Evolutionary conservation across 768 basidiomycete genomes (phyloP).

Genomic region (Trametes sanguinea): DNA sequence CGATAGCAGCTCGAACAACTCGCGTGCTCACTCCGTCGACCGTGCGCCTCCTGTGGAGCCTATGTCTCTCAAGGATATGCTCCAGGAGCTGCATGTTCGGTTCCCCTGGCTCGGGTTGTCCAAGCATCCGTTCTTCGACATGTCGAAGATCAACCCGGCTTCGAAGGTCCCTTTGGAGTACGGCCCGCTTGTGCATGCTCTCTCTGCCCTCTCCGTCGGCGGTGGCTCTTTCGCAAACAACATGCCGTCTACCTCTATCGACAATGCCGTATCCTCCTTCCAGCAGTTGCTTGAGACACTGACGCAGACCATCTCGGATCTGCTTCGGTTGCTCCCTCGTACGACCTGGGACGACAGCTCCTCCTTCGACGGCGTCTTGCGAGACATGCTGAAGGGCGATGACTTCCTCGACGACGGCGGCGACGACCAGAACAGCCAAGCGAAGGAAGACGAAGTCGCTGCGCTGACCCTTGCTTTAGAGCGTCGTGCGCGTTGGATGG

Average conservation of each 20-base stretch:
- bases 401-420: slow-evolving; percentile 80
- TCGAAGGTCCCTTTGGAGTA: slow-evolving; percentile 82
- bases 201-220: slow-evolving; percentile 83
- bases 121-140: slow-evolving; percentile 76
- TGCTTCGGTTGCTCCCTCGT: slow-evolving; percentile 81
- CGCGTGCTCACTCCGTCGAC: slow-evolving; percentile 64
- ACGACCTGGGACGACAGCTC: slow-evolving; percentile 92
- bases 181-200: slow-evolving; percentile 80
- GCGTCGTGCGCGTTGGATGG: slow-evolving; percentile 92
- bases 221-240: slow-evolving; percentile 83
- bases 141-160: slow-evolving; percentile 69
- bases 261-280: slow-evolving; percentile 87
- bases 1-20: slow-evolving; percentile 55
- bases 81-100: slow-evolving; percentile 65
- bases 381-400: slow-evolving; percentile 88
- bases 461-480: slow-evolving; percentile 82
- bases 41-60: slow-evolving; percentile 44
- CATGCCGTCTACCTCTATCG: slow-evolving; percentile 86
- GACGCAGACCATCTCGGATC: slow-evolving; percentile 87
- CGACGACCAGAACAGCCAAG: slow-evolving; percentile 63
- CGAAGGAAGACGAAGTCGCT: slow-evolving; percentile 82
- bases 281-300: slow-evolving; percentile 86
- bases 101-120: slow-evolving; percentile 66
- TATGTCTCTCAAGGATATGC: slow-evolving; percentile 60
- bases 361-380: slow-evolving; percentile 81